A percentile compares a stretch with the other conserved stretches of the same genome.
These are phyloP conservation scores for Anthracocystis setariae DNA, from an alignment of 1,284 basidiomycete species.

Conservation along the genomic window DNA sequence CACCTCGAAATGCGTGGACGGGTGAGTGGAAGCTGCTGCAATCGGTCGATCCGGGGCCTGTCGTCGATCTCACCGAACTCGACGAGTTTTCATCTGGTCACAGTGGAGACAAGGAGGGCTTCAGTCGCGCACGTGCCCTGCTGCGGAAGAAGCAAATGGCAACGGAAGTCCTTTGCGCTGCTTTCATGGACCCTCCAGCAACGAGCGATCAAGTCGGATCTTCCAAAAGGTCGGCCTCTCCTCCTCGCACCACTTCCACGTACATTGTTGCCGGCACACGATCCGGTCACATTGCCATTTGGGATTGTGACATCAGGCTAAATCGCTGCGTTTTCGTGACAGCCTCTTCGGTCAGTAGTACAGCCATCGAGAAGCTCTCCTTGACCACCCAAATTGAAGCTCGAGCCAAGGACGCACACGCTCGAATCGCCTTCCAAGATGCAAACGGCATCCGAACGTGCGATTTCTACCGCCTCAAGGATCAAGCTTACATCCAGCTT, in stretches of 20 bases:
- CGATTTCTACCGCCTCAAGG: conserved; percentile 7
- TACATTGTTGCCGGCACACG: conserved; percentile 30
- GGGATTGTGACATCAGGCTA: conserved; percentile 19
- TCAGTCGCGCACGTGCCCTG: conserved; percentile 20
- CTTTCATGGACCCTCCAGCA: conserved; percentile 10
- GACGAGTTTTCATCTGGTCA: not conserved
- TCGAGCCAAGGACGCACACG: not conserved
- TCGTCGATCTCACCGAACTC: conserved; percentile 3
- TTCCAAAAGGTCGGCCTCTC: not conserved
- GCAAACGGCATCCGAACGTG: conserved; percentile 16
- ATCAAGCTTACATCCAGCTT: conserved; percentile 2
- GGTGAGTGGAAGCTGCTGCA: conserved; percentile 37
- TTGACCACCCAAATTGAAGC: conserved; percentile 5
- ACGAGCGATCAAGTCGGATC: not conserved
- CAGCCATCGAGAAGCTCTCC: conserved; percentile 19
- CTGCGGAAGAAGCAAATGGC: conserved; percentile 31
- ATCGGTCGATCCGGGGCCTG: conserved; percentile 7
- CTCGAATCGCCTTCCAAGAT: conserved; percentile 28
- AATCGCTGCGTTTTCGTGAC: conserved; percentile 28
- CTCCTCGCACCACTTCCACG: not conserved
- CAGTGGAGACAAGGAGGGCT: conserved; percentile 5
- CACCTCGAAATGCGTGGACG: conserved; percentile 35
- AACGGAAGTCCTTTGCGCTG: conserved; percentile 23
- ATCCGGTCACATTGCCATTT: conserved; percentile 35
- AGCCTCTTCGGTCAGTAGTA: conserved; percentile 19